These are phyloP conservation scores for Peronospora farinosa DNA, from an alignment of 352 stramenopile genomes.

Conservation along the genomic window DNA sequence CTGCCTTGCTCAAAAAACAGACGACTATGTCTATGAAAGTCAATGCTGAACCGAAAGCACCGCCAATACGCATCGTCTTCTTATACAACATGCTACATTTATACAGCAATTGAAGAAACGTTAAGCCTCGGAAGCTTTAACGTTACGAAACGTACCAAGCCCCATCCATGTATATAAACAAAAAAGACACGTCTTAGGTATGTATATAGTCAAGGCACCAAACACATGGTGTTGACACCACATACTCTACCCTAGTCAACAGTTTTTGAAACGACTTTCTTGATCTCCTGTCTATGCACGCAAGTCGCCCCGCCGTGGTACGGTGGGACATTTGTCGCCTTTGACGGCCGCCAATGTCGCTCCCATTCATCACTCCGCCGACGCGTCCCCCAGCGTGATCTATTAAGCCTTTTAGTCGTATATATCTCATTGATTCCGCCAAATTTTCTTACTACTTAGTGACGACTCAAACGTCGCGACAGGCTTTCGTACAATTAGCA, in stretches of 20 bases:
- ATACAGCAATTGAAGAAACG: background rate
- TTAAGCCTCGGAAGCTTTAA: slow-evolving; percentile 10
- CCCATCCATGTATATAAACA: no score
- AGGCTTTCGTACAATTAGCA: background rate
- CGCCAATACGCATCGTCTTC: no score
- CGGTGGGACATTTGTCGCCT: slow-evolving; percentile 23
- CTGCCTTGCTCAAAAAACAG: no score
- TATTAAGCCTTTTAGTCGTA: slow-evolving; percentile 5
- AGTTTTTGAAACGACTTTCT: slow-evolving; percentile 9
- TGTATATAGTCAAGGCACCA: background rate
- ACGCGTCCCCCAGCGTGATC: background rate
- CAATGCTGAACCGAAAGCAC: no score
- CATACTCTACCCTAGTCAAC: slow-evolving; percentile 4
- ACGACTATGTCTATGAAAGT: no score
- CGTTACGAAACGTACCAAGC: slow-evolving; percentile 9
- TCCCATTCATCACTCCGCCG: slow-evolving; percentile 4
- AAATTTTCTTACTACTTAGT: background rate
- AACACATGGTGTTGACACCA: background rate
- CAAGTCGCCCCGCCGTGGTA: slow-evolving; percentile 7
- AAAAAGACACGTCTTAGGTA: background rate
- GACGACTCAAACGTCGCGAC: background rate
- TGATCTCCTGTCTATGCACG: slow-evolving; percentile 13
- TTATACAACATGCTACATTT: no score
- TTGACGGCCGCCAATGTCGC: slow-evolving; percentile 8
- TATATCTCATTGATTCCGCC: background rate